These are phyloP conservation scores for Cichorium intybus DNA, from an alignment of 140 eudicot species.

Conservation along the genomic window DNA sequence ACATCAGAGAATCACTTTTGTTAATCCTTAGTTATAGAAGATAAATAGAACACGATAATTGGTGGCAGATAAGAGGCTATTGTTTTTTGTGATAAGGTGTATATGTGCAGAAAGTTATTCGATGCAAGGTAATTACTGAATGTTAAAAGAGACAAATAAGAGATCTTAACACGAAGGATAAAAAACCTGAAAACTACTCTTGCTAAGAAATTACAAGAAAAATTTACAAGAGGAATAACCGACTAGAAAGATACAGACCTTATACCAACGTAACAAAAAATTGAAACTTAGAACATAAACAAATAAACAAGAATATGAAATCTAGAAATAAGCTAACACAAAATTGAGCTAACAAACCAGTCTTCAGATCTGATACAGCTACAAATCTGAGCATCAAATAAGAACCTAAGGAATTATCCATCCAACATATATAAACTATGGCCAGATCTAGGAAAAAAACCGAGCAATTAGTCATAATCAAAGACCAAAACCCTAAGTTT, in stretches of 20 bases:
- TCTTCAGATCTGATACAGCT: slow-evolving; percentile 19
- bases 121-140: background rate
- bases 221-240: no score
- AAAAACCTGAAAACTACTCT: background rate
- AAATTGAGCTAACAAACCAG: background rate
- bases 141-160: background rate
- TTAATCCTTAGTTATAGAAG: background rate
- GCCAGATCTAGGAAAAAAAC: slow-evolving; percentile 24
- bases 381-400: slow-evolving; percentile 17
- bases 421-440: background rate
- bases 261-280: background rate
- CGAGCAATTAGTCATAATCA: background rate
- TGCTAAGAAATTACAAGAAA: background rate
- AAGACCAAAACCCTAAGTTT: slow-evolving; percentile 1
- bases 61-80: background rate
- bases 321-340: background rate
- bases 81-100: background rate
- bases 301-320: background rate
- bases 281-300: background rate
- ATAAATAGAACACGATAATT: background rate
- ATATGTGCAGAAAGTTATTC: background rate
- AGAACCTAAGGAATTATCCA: background rate
- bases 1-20: background rate
- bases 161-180: no score
- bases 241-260: background rate